phyloP scores from a whole-genome alignment of 768 basidiomycete genomes.

The Sporobolomyces roseus region DNA sequence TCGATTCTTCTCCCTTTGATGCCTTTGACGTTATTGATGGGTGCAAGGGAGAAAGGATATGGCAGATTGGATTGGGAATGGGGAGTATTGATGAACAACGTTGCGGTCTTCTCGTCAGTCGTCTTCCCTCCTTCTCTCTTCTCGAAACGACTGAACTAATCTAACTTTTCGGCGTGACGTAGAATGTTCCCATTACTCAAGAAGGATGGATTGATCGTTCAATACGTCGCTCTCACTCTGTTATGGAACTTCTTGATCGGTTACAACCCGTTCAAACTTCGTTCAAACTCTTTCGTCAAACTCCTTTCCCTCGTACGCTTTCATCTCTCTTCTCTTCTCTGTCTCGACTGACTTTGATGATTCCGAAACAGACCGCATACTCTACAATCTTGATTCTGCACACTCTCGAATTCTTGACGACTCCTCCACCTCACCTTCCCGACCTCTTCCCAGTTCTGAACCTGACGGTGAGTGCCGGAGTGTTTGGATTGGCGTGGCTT shows the following conservation, averaged over 20 bases:
- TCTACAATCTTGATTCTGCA: constrained; percentile 59
- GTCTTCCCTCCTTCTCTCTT: not conserved
- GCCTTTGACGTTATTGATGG: constrained; percentile 74
- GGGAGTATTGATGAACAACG: constrained; percentile 72
- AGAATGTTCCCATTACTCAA: constrained; percentile 92
- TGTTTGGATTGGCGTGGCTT: constrained; percentile 77
- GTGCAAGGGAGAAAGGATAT: constrained; percentile 43
- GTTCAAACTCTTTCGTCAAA: constrained; percentile 54
- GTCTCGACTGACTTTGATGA: not conserved
- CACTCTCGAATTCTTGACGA: constrained; percentile 59
- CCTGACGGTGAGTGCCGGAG: constrained; percentile 70
- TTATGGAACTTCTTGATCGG: constrained; percentile 83
- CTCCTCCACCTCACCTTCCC: constrained; percentile 71
- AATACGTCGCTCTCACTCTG: constrained; percentile 64
- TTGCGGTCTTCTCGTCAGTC: constrained; percentile 78
- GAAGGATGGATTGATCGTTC: constrained; percentile 69
- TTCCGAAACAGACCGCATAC: constrained; percentile 56
- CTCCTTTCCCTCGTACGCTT: constrained; percentile 42
- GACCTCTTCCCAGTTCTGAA: constrained; percentile 83
- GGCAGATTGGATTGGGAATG: constrained; percentile 62
- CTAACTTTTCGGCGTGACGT: no score
- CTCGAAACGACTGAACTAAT: not conserved
- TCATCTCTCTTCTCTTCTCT: not conserved
- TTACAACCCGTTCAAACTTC: constrained; percentile 59
- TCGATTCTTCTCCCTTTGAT: constrained; percentile 79